Evolutionary conservation across 169 alveolate species (phyloP).

Genomic region (Plasmodium chabaudi): DNA sequence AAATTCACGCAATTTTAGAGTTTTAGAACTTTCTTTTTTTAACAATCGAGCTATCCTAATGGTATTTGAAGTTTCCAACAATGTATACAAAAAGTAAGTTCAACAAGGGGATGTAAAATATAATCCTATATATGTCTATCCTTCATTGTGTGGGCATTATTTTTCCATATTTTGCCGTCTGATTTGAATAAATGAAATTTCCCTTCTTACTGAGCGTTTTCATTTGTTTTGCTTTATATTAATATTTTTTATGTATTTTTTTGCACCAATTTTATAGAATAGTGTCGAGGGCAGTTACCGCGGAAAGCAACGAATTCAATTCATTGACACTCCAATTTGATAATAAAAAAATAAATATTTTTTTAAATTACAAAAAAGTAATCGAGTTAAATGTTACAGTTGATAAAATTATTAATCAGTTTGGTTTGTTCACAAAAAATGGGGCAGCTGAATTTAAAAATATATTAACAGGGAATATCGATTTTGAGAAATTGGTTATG

Average conservation of each 20-base stretch:
- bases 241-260: not conserved
- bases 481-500: conserved; percentile 20
- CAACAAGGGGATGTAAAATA: not conserved
- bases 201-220: not conserved
- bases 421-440: conserved; percentile 56
- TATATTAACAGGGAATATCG: conserved; percentile 42
- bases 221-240: too few species aligned
- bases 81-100: conserved; percentile 24
- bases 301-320: conserved; percentile 6
- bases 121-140: not conserved
- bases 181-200: not conserved
- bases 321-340: conserved; percentile 32
- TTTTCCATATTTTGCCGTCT: not conserved
- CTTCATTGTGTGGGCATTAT: not conserved
- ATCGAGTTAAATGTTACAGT: conserved; percentile 30
- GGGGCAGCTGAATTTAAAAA: conserved; percentile 60
- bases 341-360: conserved; percentile 23
- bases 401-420: not conserved
- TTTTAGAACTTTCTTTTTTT: conserved; percentile 35
- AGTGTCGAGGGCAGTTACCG: conserved; percentile 33
- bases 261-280: conserved; percentile 20
- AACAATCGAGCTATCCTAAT: conserved; percentile 11
- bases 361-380: conserved; percentile 54
- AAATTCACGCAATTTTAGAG: conserved; percentile 40
- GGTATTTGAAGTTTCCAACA: conserved; percentile 11